phyloP scores from a whole-genome alignment of 306 rosid species.

The Quillaja saponaria region DNA sequence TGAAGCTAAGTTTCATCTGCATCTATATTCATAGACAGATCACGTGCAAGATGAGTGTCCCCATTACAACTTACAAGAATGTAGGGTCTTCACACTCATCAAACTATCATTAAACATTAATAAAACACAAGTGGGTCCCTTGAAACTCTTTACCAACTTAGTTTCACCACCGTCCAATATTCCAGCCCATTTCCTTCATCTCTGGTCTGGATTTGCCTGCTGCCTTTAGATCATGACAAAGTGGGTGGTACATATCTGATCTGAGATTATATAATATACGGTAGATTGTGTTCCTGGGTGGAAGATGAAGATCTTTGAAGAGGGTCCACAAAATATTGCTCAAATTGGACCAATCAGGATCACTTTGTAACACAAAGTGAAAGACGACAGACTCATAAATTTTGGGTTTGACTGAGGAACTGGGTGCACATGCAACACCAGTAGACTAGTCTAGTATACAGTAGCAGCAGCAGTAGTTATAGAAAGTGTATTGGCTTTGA shows the following conservation, averaged over 20 bases:
- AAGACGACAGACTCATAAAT: constrained; percentile 32
- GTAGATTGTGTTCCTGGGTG: neutral
- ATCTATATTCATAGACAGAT: constrained; percentile 29
- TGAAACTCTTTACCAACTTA: too few species aligned
- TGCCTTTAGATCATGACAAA: too few species aligned
- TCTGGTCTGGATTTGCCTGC: too few species aligned
- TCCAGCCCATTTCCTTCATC: too few species aligned
- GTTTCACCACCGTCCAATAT: too few species aligned
- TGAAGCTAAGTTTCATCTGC: constrained; percentile 12
- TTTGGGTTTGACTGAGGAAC: constrained; percentile 47
- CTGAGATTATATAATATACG: too few species aligned
- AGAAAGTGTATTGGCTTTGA: constrained; percentile 26
- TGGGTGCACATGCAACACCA: constrained; percentile 36
- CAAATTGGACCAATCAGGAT: constrained; percentile 30
- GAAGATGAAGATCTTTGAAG: neutral
- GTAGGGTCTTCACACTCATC: too few species aligned
- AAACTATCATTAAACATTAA: too few species aligned
- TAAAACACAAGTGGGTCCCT: too few species aligned
- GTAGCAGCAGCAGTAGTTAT: neutral
- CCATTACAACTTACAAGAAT: too few species aligned
- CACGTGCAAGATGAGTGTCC: constrained; percentile 45
- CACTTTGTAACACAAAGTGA: constrained; percentile 16
- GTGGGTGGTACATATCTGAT: too few species aligned
- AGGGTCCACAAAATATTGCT: constrained; percentile 44
- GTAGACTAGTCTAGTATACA: neutral